phyloP scores from a whole-genome alignment of 169 alveolate species.

The Ichthyophthirius multifiliis region DNA sequence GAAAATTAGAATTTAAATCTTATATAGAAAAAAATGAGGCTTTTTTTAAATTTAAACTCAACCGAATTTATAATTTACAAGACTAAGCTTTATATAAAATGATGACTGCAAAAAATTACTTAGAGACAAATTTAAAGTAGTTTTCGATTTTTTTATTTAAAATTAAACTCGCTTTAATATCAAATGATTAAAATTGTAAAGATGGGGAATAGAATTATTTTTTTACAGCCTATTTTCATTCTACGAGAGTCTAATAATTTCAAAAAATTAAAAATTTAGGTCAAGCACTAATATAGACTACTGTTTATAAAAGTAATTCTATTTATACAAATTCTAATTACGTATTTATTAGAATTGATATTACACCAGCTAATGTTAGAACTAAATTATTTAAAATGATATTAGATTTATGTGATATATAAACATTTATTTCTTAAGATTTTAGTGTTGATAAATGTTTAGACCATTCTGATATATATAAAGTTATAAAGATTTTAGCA shows the following conservation, averaged over 20 bases:
- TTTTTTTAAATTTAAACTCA: background rate
- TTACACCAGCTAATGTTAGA: background rate
- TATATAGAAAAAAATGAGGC: background rate
- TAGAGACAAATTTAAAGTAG: background rate
- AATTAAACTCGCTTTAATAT: background rate
- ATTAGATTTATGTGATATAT: background rate
- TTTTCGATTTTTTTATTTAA: background rate
- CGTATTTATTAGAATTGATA: background rate
- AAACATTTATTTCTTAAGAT: background rate
- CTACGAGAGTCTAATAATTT: background rate
- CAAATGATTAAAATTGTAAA: background rate
- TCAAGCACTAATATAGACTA: background rate
- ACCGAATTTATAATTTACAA: background rate
- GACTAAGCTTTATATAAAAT: background rate
- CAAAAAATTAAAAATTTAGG: background rate
- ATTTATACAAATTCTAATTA: background rate
- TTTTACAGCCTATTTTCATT: background rate
- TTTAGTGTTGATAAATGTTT: background rate
- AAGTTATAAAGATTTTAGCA: background rate
- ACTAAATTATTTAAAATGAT: background rate
- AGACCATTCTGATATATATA: background rate
- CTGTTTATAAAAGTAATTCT: background rate
- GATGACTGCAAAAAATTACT: background rate
- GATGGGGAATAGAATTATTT: background rate
- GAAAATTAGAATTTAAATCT: background rate